phyloP scores from a whole-genome alignment of 2,329 filamentous ascomycete genomes.

The Colletotrichum karsti region DNA sequence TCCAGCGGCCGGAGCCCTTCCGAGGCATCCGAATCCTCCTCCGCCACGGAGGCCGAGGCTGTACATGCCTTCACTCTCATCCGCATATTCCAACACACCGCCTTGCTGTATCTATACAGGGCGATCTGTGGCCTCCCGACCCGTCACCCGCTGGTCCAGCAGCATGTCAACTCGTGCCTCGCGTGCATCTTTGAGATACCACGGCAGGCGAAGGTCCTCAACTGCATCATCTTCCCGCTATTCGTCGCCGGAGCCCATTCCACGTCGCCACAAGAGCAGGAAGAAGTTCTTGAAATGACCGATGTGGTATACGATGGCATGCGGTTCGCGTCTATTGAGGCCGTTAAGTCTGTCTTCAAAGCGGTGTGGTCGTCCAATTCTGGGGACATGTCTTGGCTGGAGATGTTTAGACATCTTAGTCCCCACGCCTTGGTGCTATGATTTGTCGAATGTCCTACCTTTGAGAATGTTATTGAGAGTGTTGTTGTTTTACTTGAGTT shows the following conservation, averaged over 20 bases:
- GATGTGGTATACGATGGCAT: slow-evolving; percentile 40
- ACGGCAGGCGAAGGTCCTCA: slow-evolving; percentile 44
- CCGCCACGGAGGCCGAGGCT: slow-evolving; percentile 36
- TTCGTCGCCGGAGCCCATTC: slow-evolving; percentile 47
- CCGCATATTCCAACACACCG: slow-evolving; percentile 49
- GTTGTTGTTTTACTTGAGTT: too few species aligned
- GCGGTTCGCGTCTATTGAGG: slow-evolving; percentile 45
- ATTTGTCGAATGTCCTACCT: neutral
- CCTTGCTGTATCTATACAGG: slow-evolving; percentile 35
- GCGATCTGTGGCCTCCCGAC: slow-evolving; percentile 49
- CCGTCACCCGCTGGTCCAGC: slow-evolving; percentile 48
- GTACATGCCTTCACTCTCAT: slow-evolving; percentile 45
- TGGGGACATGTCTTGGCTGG: neutral
- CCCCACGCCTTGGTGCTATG: neutral
- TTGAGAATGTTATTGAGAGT: too few species aligned
- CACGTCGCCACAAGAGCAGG: slow-evolving; percentile 37
- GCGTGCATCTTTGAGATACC: slow-evolving; percentile 45
- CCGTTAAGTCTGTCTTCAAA: slow-evolving; percentile 26
- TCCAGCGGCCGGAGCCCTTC: neutral
- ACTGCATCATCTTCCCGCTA: slow-evolving; percentile 48
- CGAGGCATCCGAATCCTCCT: neutral
- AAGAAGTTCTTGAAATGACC: slow-evolving; percentile 29
- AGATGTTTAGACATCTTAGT: neutral
- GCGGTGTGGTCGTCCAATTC: neutral
- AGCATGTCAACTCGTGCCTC: slow-evolving; percentile 45